These are phyloP conservation scores for Sugiyamaella paludigena DNA, from an alignment of 1,139 yeast genomes.

Conservation along the genomic window DNA sequence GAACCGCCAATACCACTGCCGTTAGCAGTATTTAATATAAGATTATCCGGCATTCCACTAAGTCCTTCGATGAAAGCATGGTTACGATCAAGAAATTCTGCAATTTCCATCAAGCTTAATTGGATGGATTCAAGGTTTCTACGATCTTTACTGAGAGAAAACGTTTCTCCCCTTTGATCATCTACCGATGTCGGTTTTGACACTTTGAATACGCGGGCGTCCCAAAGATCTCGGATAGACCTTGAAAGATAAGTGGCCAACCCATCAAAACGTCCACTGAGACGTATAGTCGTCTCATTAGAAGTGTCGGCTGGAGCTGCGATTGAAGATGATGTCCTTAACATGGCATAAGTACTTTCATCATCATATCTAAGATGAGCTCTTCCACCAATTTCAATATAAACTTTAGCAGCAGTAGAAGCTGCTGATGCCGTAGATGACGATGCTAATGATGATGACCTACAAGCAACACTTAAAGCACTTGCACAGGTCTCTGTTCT, in stretches of 20 bases:
- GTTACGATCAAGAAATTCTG: constrained; percentile 40
- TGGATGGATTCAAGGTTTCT: constrained; percentile 34
- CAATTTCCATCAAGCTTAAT: constrained; percentile 35
- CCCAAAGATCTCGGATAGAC: constrained; percentile 77
- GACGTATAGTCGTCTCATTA: constrained; percentile 48
- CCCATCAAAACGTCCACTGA: constrained; percentile 92
- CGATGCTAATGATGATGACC: constrained; percentile 16
- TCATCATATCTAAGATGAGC: constrained; percentile 38
- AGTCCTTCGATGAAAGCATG: constrained; percentile 44
- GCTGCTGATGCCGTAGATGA: constrained; percentile 21
- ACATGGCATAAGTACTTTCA: constrained; percentile 26
- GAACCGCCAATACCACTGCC: constrained; percentile 4
- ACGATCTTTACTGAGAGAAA: constrained; percentile 21
- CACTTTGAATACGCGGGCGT: constrained; percentile 59
- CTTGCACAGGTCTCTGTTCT: constrained; percentile 81
- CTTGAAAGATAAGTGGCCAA: constrained; percentile 78
- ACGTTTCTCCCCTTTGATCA: constrained; percentile 17
- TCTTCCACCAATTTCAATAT: constrained; percentile 51
- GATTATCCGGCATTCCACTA: constrained; percentile 37
- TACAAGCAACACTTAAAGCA: constrained; percentile 69
- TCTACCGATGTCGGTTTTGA: constrained; percentile 13
- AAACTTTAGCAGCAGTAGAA: constrained; percentile 51
- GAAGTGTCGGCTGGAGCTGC: background rate
- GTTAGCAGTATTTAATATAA: constrained; percentile 10
- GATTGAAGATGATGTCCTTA: background rate